Evolutionary conservation across 306 rosid species (phyloP), one percentile per base, ranked within the genome.

Genomic region (Vigna trinervia): DNA sequence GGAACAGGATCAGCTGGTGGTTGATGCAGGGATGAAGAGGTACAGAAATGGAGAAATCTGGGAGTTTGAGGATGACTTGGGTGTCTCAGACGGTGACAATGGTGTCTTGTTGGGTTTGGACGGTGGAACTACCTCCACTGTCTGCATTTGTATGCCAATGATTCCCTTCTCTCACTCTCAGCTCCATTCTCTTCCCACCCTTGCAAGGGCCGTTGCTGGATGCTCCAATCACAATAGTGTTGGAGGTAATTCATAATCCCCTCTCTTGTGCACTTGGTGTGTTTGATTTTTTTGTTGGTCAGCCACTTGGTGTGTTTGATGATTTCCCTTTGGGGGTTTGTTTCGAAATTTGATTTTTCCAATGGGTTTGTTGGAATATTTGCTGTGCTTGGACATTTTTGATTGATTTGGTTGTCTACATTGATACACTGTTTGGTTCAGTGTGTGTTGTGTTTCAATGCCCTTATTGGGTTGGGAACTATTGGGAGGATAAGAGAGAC

Each of bases 171-270:
- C 92, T 5, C 84, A 85, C 30, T 82, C 90, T 56, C 85, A 82
- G 72, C 86, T 90, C 5, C 82, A 89, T 22, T 85, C 91, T 41
- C 91, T 85, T 41, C 97, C 96, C 5, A 62, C 90, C 0, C 93
- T 94, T 54, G 90, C 93, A 1, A 92, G 94, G 13, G 90, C 97
- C 72, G 92, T 90, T 68, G 91, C 96, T 56, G 98, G 98, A 58
- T 94, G 94, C 87, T 90, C 98, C 77, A 94, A 94, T 77, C 98
- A 91, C 82, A 94, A 94, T 77, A 92, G 98, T 68, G 91, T 90
- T 72, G 98, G 98, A 75, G 98, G 98, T 93, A 66, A 19, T 9
- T 34, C 4, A 17, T 4, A 11, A 23, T 59, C 6, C 2, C 45
- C 69, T 39, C 20, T 62, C 8, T 59, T 52, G 17, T 0, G 11